These are phyloP conservation scores for Brassica nigra DNA, from an alignment of 345 rosid genomes.

Conservation along the genomic window DNA sequence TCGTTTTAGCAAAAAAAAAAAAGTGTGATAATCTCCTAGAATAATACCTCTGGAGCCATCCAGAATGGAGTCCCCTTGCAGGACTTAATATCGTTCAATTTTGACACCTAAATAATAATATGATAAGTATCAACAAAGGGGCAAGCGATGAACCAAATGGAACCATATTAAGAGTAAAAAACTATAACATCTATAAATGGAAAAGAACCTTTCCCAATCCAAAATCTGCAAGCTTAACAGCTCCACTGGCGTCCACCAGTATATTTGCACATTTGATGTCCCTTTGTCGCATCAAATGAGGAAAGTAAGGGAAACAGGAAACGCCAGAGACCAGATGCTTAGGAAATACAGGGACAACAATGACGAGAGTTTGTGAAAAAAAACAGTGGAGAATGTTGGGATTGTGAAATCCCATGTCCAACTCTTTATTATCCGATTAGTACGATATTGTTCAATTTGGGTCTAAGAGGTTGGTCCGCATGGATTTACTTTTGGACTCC, in stretches of 20 bases:
- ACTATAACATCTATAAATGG: neutral
- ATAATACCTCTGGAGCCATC: slow-evolving; percentile 97
- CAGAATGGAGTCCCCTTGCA: slow-evolving; percentile 86
- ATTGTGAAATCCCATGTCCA: too few relatives aligned
- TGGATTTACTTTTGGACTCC: too few relatives aligned
- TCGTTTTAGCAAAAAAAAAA: neutral
- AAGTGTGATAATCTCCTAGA: neutral
- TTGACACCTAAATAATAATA: slow-evolving; percentile 64
- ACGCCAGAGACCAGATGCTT: too few relatives aligned
- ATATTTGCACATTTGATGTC: slow-evolving; percentile 93
- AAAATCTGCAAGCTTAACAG: slow-evolving; percentile 91
- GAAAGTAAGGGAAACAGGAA: slow-evolving; percentile 9
- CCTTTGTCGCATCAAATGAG: slow-evolving; percentile 47
- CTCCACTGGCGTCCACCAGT: slow-evolving; percentile 77
- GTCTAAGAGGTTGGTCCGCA: too few relatives aligned
- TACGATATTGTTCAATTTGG: too few relatives aligned
- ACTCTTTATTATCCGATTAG: too few relatives aligned
- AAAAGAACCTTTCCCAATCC: slow-evolving; percentile 86
- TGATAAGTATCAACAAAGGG: neutral
- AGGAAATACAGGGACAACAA: neutral
- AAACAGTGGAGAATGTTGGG: too few relatives aligned
- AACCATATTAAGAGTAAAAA: neutral
- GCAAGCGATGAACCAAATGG: too few relatives aligned
- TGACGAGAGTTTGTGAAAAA: neutral
- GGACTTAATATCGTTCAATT: slow-evolving; percentile 73